Percentiles rank a stretch among this genome's conserved stretches.
Evolutionary conservation across 257 asterid genomes (phyloP).

Genomic region (Paraleonurus japonicus): DNA sequence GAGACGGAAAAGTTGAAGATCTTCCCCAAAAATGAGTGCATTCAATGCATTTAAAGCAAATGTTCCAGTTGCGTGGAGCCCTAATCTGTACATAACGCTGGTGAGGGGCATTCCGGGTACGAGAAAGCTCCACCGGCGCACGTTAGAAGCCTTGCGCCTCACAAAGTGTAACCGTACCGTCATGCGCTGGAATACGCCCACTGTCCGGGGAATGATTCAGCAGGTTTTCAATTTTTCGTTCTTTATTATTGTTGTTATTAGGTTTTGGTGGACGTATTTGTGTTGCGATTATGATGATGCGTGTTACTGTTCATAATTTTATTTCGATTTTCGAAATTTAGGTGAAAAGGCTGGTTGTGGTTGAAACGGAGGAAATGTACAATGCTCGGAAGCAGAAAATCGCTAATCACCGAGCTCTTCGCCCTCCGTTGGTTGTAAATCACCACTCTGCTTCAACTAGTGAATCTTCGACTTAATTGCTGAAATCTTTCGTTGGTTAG

Average conservation of each 20-base stretch:
- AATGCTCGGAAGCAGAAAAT: slow-evolving; percentile 67
- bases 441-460: slow-evolving; percentile 40
- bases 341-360: slow-evolving; percentile 77
- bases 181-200: slow-evolving; percentile 78
- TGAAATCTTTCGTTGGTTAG: slow-evolving; percentile 26
- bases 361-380: slow-evolving; percentile 79
- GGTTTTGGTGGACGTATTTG: neutral
- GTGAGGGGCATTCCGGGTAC: slow-evolving; percentile 99
- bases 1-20: neutral
- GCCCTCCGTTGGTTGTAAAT: slow-evolving; percentile 63
- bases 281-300: neutral
- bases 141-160: slow-evolving; percentile 88
- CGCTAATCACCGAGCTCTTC: slow-evolving; percentile 57
- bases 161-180: slow-evolving; percentile 88
- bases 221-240: slow-evolving; percentile 49
- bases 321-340: neutral
- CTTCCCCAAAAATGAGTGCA: slow-evolving; percentile 61
- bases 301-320: neutral
- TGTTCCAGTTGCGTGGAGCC: slow-evolving; percentile 89
- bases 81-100: slow-evolving; percentile 75
- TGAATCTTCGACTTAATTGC: slow-evolving; percentile 31
- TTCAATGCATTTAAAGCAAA: slow-evolving; percentile 77
- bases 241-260: too few relatives aligned
- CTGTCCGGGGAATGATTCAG: slow-evolving; percentile 89
- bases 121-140: slow-evolving; percentile 87